Base-by-base conservation (phyloP, 2,329 filamentous ascomycete species). In the Penicillium sp. region DNA sequence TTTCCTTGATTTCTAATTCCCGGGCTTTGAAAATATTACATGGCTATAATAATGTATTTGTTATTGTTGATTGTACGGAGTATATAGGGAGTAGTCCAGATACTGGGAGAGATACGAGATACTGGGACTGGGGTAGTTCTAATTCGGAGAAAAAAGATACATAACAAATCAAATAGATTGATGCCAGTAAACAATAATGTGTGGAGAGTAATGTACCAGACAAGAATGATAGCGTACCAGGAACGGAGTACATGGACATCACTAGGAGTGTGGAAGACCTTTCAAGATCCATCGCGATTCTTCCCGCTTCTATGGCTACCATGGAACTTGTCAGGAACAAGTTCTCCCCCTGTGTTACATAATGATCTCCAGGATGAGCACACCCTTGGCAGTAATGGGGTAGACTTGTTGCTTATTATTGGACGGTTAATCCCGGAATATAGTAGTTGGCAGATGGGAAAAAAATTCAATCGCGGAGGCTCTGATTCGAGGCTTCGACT, bases 271-370 rank as follows among this genome's bases (percentile, higher is more conserved):
- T 31, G 17, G 17, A 33, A 33, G 10, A 44, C 25, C 19, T n/a
- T 41, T 23, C 17, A 15, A 42, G 36, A 42, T 41, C 19, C 36
- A 15, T 9, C 31, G 25, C 13, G 45, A 55, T 53, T 49, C 51
- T 55, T 55, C 56, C 45, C 44, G 45, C 38, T 58, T 56, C 53
- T 56, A 47, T 38, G 33, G 41, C 49, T 47, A 53, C 54, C 54
- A 53, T 57, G 55, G 55, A 57, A 57, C 55, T 42, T 47, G 27
- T 31, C 55, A 57, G 55, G 55, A 57, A 57, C 55, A 53, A 44
- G 31, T 48, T 51, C 35, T 51, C 45, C 52, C 52, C 47, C 38
- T 27, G 39, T 25, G 56, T 67, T 66, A 67, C 63, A 60, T 67
- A 67, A 67, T 60, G 58, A 61, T 60, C 58, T 61, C 57, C 57